These are phyloP conservation scores for Stramenopiles sp. DNA, from an alignment of 352 stramenopile species.

Conservation along the genomic window DNA sequence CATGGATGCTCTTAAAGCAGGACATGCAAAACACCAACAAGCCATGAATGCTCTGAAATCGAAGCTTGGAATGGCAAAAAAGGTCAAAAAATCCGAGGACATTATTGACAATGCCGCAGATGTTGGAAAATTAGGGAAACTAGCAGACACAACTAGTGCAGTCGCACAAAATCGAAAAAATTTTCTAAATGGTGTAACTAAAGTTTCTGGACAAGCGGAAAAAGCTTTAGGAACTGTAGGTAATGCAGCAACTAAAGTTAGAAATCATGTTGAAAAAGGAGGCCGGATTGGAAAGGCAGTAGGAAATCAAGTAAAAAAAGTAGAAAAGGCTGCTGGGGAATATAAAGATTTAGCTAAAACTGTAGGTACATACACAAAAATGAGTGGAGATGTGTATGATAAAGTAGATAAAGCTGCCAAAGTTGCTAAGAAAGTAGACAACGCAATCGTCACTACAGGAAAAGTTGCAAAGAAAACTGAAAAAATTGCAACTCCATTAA, in stretches of 20 bases:
- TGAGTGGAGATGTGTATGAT: not conserved
- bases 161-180: not conserved
- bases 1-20: not conserved
- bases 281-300: not conserved
- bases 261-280: not conserved
- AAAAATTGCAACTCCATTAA: not conserved
- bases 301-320: not conserved
- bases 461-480: not conserved
- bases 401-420: not conserved
- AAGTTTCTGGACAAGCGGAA: not conserved
- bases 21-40: not conserved
- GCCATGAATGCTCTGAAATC: not conserved
- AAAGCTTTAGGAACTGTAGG: not conserved
- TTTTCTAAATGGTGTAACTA: not conserved
- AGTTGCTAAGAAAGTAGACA: not conserved
- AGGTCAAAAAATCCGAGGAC: not conserved
- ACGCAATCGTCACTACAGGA: not conserved
- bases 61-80: not conserved
- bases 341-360: not conserved
- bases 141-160: not conserved
- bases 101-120: not conserved
- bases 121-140: not conserved
- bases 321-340: not conserved
- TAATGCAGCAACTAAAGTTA: not conserved
- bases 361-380: not conserved